Evolutionary conservation across 345 rosid genomes (phyloP).

Genomic region (Eucalyptus cladocalyx): DNA sequence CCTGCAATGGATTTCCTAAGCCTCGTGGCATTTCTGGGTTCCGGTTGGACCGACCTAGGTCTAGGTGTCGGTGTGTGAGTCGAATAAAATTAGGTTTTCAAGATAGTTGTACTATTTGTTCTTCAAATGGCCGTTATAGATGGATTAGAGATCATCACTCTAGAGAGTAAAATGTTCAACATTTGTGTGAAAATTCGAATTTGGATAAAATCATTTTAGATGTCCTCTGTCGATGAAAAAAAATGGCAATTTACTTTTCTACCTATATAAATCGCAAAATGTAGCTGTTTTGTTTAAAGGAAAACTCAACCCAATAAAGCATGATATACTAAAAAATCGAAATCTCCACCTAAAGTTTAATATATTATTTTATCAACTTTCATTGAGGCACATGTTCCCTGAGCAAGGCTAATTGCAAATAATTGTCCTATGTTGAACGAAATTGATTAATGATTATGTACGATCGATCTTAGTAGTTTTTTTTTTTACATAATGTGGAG

Average conservation of each 20-base stretch:
- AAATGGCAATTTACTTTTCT: not conserved
- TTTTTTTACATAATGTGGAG: not conserved
- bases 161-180: not conserved
- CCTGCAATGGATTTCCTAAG: not conserved
- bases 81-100: not conserved
- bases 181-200: not conserved
- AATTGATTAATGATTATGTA: not conserved
- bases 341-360: not conserved
- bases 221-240: not conserved
- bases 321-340: not conserved
- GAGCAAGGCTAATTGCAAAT: not conserved
- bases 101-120: not conserved
- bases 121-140: not conserved
- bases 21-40: not conserved
- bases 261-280: not conserved
- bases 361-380: not conserved
- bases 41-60: not conserved
- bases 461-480: not conserved
- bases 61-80: not conserved
- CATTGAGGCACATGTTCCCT: not conserved
- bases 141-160: not conserved
- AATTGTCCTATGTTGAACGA: not conserved
- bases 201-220: not conserved
- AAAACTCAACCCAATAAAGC: not conserved
- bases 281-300: not conserved